Base-by-base conservation (phyloP, 106 monocot species). In the Amphibolis antarctica region DNA sequence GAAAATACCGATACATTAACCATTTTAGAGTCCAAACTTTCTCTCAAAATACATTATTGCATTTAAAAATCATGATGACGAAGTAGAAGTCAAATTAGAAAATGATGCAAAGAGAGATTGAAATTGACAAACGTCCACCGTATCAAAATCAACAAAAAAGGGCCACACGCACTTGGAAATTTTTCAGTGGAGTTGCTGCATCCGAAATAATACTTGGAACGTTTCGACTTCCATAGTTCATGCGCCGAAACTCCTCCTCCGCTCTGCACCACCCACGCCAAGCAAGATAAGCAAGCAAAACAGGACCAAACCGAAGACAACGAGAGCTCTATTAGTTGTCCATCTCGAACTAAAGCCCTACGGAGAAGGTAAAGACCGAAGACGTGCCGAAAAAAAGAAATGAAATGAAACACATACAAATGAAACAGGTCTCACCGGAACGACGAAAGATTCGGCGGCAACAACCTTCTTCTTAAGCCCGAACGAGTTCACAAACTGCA, bases 131-230 rank as follows among this genome's bases (percentile, higher is more conserved):
- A 45, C 23, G 28, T 21, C n/a, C n/a, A n/a, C n/a, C n/a, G n/a
- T n/a, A n/a, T n/a, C n/a, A n/a, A n/a, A n/a, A n/a, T n/a, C n/a
- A n/a, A n/a, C n/a, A n/a, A 36, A 13, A 22, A 49, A 64, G 17
- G 44, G 22, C 10, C 3, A 19, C 0, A 73, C 71, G 42, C 47
- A 93, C 93, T 85, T 62, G 72, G 65, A 74, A 89, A 89, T 26
- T 79, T 83, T 26, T 46, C 72, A 28, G 79, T 83, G 29, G 86
- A 69, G 66, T 89, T 88, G 71, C 88, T 79, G 68, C 93, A 94
- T 55, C 93, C 93, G 53, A 75, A 77, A 67, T 72, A 89, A 54
- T 79, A 53, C 49, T 64, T 65, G 28, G 89, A 59, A 17, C 72
- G 19, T 79, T 79, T 83, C 21, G 93, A 88, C 23, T 66, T 64